phyloP scores from a whole-genome alignment of 1,139 yeast genomes.

The Arxiozyma slooffiae region DNA sequence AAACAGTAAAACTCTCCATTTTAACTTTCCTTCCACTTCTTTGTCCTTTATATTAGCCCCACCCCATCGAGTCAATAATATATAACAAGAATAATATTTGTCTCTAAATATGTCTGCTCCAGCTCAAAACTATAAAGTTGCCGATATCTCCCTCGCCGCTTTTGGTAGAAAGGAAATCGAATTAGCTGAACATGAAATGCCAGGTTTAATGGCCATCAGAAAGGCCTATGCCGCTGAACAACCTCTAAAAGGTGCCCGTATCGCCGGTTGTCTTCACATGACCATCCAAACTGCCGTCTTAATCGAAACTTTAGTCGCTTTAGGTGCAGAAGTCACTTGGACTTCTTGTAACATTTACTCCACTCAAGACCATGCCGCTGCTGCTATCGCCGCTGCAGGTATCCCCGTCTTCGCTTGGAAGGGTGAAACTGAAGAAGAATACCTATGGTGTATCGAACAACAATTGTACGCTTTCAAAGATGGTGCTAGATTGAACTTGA shows the following conservation, averaged over 20 bases:
- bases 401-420: conserved; percentile 99
- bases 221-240: conserved; percentile 82
- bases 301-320: conserved; percentile 92
- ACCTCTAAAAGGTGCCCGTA: conserved; percentile 97
- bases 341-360: conserved; percentile 99
- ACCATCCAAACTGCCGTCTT: conserved; percentile 98
- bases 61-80: too few relatives aligned
- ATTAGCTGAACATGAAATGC: conserved; percentile 99
- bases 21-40: too few relatives aligned
- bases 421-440: conserved; percentile 99
- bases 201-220: conserved; percentile 98
- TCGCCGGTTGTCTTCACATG: conserved; percentile 99
- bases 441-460: conserved; percentile 99
- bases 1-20: too few relatives aligned
- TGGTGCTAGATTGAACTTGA: conserved; percentile 89
- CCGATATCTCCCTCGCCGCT: conserved; percentile 98
- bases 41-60: background rate
- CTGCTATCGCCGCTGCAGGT: conserved; percentile 99
- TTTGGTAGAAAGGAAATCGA: conserved; percentile 99
- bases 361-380: conserved; percentile 99
- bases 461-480: conserved; percentile 98
- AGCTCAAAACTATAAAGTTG: conserved; percentile 80
- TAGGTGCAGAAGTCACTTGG: conserved; percentile 99
- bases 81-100: background rate
- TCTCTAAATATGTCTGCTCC: conserved; percentile 41